Base-by-base conservation (phyloP, 2,329 filamentous ascomycete species). In the Volutella citrinella region DNA sequence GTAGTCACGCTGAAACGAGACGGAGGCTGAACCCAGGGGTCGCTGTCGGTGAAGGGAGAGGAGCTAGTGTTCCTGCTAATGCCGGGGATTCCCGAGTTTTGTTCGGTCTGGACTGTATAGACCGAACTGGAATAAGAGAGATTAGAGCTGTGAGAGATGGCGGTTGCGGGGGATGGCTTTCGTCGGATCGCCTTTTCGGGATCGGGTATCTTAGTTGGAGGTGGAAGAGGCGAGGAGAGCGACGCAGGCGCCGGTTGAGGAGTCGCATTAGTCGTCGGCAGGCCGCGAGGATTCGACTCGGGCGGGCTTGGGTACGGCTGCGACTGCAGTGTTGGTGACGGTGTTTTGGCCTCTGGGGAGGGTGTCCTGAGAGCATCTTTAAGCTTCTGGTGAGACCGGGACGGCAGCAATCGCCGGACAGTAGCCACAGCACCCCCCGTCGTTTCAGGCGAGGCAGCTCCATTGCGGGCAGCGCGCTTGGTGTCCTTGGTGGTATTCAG, bases 1-100 rank as follows among this genome's bases (percentile, higher is more conserved):
- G 78, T 83, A 7, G 76, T 80, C 43, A 75, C 65, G 58, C 79
- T 84, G 56, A 83, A 84, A 27, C 76, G 74, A 30, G 78, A 83
- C 4, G 65, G 58, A 6, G 76, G 76, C 36, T 76, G 71, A 10
- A 64, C 59, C 65, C 69, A 71, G 22, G 70, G 38, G 38, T 57
- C 50, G 31, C 16, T 36, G 38, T 18, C 33, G 7, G 42, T 22
- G 16, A 27, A 19, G 19, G 32, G 8, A 16, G 38, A 28, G 45
- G 41, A 21, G 38, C 40, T 9, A 36, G 37, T 11, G 28, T 33
- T 32, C n/a, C n/a, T n/a, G n/a, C n/a, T n/a, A n/a, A n/a, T n/a
- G n/a, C n/a, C n/a, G n/a, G n/a, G n/a, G n/a, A n/a, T n/a, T n/a
- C n/a, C n/a, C n/a, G n/a, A n/a, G n/a, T n/a, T 45, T 20, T 50